phyloP scores from a whole-genome alignment of 2,329 filamentous ascomycete species.

The Botrytis paeoniae region DNA sequence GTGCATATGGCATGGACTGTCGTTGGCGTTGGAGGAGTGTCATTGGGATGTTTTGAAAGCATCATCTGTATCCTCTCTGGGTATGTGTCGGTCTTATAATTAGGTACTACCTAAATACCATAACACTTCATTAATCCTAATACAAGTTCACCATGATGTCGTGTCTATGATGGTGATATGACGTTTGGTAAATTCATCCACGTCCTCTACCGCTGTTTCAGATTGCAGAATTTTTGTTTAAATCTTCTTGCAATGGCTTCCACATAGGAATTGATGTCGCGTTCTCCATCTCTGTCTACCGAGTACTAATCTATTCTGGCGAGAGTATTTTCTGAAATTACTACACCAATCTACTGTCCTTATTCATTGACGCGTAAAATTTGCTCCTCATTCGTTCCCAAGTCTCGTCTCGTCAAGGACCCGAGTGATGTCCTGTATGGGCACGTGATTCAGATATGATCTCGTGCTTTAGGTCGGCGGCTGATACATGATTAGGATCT shows the following conservation, averaged over 20 bases:
- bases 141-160: neutral
- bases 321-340: too few relatives aligned
- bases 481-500: neutral
- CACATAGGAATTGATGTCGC: neutral
- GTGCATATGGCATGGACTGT: neutral
- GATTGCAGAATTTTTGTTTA: neutral
- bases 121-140: neutral
- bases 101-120: neutral
- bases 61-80: neutral
- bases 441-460: constrained; percentile 6
- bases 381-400: neutral
- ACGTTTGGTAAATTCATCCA: neutral
- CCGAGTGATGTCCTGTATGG: neutral
- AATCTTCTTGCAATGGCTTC: neutral
- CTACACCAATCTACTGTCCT: neutral
- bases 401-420: neutral
- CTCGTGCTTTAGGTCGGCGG: neutral
- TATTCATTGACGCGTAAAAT: neutral
- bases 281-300: neutral
- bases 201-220: neutral
- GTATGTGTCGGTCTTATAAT: neutral
- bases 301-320: neutral
- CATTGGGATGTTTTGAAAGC: neutral
- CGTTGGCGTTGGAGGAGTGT: neutral
- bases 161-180: neutral